Conservation (phyloP, 805 yeast species). For the Clavispora vitiphila region DNA sequence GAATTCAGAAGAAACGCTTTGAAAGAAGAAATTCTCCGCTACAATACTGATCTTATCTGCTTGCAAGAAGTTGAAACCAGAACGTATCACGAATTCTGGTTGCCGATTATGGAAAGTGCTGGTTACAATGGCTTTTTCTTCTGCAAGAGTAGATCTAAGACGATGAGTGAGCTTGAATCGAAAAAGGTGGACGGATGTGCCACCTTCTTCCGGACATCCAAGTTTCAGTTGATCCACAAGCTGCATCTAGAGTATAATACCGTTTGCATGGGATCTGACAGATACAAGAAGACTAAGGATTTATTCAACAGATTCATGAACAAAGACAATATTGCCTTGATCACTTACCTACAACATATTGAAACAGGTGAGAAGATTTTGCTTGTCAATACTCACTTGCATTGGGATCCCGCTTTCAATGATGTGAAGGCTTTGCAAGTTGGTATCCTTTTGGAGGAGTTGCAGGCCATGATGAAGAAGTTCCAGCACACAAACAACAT, state of each 20-base stretch:
- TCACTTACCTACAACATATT: constrained; percentile 67
- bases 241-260: constrained; percentile 78
- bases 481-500: constrained; percentile 39
- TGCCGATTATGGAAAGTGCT: constrained; percentile 59
- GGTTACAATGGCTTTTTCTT: constrained; percentile 83
- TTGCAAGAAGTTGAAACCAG: constrained; percentile 93
- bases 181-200: constrained; percentile 98
- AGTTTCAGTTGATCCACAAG: constrained; percentile 67
- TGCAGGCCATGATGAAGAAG: constrained; percentile 60
- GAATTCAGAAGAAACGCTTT: constrained; percentile 76
- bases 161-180: constrained; percentile 76
- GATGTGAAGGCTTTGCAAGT: constrained; percentile 97
- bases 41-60: constrained; percentile 75
- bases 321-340: constrained; percentile 87
- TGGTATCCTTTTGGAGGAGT: constrained; percentile 83
- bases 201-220: constrained; percentile 68
- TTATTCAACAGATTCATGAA: constrained; percentile 93
- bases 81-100: constrained; percentile 83
- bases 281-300: constrained; percentile 89
- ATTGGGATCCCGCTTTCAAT: constrained; percentile 96
- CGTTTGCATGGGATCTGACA: constrained; percentile 74
- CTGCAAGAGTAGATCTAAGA: constrained; percentile 87
- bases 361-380: constrained; percentile 68
- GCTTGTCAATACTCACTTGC: constrained; percentile 88
- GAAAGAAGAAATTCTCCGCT: constrained; percentile 63